Base-by-base conservation (phyloP, 2,329 filamentous ascomycete genomes). In the Fusarium sp. region DNA sequence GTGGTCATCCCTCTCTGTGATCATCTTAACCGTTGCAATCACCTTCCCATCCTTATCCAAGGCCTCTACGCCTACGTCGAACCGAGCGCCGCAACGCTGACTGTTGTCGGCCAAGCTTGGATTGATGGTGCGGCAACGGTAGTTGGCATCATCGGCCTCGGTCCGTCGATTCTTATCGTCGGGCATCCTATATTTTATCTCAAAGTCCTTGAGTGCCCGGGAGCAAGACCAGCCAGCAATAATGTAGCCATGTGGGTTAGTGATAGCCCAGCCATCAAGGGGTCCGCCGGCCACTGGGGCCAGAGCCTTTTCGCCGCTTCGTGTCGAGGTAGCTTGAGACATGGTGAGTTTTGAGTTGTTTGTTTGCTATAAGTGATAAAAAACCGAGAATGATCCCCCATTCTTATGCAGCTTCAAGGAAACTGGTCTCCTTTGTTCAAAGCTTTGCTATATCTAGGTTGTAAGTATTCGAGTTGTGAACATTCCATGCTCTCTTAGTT, bases 371-470 rank as follows among this genome's bases (percentile, higher is more conserved):
- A 27, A 4, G 6, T 31, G 25, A n/a, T n/a, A 9, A 31, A 5
- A 31, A 5, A 20, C 6, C 6, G 4, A 20, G 25, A 31, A n/a
- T 4, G 2, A 31, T 25, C 10, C 3, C 27, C 11, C 3, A 6
- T 31, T 54, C 27, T 54, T 54, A 54, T 54, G 4, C 11, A 14
- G 8, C 4, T 8, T 31, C 18, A 8, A 14, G 10, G 2, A 14
- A 8, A 2, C 9, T n/a, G 1, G 10, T 7, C 1, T 50, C 5
- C 27, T 20, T 52, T 52, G 27, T 29, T 31, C 6, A 13, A 5
- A 27, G 8, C 14, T 25, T 27, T 3, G 16, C 1, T 0, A 3
- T 11, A 2, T 20, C 4, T 9, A n/a, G 2, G 18, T 20, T 54
- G 6, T 1, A 13, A 54, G 47, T 14, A 4, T 20, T 54, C 11